phyloP scores from a whole-genome alignment of 1,139 yeast genomes.

The Scheffersomyces titani region DNA sequence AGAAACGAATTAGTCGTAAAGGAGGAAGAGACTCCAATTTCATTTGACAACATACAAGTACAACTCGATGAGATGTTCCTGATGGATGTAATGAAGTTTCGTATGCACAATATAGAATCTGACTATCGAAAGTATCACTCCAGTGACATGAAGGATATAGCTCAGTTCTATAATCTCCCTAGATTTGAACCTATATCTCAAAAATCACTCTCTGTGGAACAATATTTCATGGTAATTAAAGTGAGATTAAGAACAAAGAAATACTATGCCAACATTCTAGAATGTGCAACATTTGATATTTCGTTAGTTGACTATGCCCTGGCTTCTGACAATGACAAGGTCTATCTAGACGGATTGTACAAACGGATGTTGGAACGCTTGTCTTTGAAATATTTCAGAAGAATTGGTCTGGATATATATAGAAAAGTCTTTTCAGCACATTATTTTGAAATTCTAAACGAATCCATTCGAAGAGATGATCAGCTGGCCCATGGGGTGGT shows the following conservation, averaged over 20 bases:
- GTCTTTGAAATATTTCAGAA: neutral
- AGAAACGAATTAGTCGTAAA: neutral
- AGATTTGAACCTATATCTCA: neutral
- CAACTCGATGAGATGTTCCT: neutral
- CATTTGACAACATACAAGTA: neutral
- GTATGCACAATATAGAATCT: neutral
- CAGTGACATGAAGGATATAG: neutral
- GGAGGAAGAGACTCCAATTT: neutral
- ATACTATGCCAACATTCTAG: neutral
- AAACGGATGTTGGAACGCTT: neutral
- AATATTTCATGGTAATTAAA: neutral
- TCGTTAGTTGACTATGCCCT: neutral
- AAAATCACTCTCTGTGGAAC: neutral
- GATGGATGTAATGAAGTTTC: neutral
- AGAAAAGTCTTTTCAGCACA: neutral
- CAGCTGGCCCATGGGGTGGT: neutral
- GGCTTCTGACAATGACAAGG: neutral
- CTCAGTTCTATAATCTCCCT: neutral
- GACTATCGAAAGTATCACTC: neutral
- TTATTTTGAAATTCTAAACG: neutral
- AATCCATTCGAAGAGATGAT: neutral
- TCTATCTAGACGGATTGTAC: neutral
- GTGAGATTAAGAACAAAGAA: neutral
- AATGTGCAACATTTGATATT: neutral
- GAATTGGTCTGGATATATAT: neutral